Conservation (phyloP, 2,329 filamentous ascomycete genomes). For the Zymoseptoria pseudotritici region DNA sequence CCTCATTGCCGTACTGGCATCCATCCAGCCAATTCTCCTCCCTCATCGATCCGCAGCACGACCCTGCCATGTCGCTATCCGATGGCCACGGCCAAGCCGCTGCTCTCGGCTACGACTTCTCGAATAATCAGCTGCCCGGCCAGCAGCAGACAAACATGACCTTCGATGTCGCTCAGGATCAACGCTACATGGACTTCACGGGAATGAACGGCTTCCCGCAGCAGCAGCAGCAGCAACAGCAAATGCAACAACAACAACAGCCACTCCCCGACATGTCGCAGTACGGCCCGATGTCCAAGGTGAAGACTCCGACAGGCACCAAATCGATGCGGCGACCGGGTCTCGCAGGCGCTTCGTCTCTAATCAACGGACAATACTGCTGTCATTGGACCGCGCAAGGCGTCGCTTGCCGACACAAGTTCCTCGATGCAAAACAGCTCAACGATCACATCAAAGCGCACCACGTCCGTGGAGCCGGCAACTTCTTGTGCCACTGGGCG, state of each 20-base stretch:
- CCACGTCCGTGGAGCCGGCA: slow-evolving; percentile 37
- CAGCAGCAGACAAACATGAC: slow-evolving; percentile 3
- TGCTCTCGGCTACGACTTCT: slow-evolving; percentile 1
- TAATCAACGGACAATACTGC: slow-evolving; percentile 22
- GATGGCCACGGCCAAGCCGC: not conserved
- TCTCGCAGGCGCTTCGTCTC: slow-evolving; percentile 21
- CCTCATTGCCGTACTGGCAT: slow-evolving; percentile 19
- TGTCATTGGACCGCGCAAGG: slow-evolving; percentile 23
- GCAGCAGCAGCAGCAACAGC: not conserved
- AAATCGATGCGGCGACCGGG: slow-evolving; percentile 17
- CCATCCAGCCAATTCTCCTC: slow-evolving; percentile 19
- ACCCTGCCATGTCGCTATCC: slow-evolving; percentile 3
- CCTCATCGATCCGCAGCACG: slow-evolving; percentile 16
- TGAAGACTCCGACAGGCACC: slow-evolving; percentile 16
- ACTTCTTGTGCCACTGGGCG: slow-evolving; percentile 38
- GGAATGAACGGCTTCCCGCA: slow-evolving; percentile 6
- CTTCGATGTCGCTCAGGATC: slow-evolving; percentile 1
- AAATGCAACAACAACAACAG: not conserved
- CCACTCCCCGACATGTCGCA: slow-evolving; percentile 1
- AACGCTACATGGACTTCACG: slow-evolving; percentile 5
- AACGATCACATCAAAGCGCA: slow-evolving; percentile 49
- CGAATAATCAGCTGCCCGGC: slow-evolving; percentile 1
- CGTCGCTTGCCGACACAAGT: slow-evolving; percentile 25
- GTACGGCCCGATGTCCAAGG: slow-evolving; percentile 5
- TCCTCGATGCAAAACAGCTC: slow-evolving; percentile 43